These are phyloP conservation scores for Aspergillus phoenicis DNA, from an alignment of 2,329 filamentous ascomycete species.

Conservation along the genomic window DNA sequence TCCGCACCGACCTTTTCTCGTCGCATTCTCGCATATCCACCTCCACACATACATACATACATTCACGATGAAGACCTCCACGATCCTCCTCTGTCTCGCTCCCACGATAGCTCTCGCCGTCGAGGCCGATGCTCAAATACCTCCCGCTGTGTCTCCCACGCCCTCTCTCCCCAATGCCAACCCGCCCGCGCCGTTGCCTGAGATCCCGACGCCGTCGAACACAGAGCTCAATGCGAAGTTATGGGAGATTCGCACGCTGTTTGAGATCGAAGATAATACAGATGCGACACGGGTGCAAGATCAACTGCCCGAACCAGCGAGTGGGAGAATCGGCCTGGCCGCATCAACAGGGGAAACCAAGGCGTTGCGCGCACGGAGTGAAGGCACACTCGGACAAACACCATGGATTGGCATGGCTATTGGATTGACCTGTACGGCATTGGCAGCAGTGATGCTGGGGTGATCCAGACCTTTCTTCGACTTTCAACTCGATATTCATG, in stretches of 20 bases:
- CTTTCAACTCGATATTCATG: too few relatives aligned
- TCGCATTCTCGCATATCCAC: neutral
- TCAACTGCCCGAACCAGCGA: constrained; percentile 33
- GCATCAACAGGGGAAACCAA: constrained; percentile 27
- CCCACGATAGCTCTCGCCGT: constrained; percentile 28
- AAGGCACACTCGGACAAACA: constrained; percentile 42
- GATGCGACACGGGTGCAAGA: constrained; percentile 27
- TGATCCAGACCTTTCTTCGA: constrained; percentile 17
- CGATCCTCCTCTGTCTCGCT: constrained; percentile 21
- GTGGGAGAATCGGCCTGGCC: constrained; percentile 31
- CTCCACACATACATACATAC: neutral
- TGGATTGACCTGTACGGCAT: constrained; percentile 41
- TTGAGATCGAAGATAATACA: constrained; percentile 15
- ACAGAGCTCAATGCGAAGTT: constrained; percentile 10
- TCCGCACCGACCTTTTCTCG: neutral
- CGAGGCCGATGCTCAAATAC: constrained; percentile 26
- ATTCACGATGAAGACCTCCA: constrained; percentile 23
- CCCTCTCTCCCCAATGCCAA: constrained; percentile 22
- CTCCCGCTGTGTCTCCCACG: constrained; percentile 29
- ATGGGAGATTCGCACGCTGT: constrained; percentile 12
- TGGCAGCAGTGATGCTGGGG: constrained; percentile 44
- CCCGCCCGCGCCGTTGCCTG: constrained; percentile 20
- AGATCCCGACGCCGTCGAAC: constrained; percentile 9
- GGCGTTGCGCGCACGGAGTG: constrained; percentile 38
- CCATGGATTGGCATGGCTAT: constrained; percentile 48